A percentile compares a stretch with the other conserved stretches of the same genome.
Evolutionary conservation across 1,284 basidiomycete genomes (phyloP).

Genomic region (Coniophora puteana): DNA sequence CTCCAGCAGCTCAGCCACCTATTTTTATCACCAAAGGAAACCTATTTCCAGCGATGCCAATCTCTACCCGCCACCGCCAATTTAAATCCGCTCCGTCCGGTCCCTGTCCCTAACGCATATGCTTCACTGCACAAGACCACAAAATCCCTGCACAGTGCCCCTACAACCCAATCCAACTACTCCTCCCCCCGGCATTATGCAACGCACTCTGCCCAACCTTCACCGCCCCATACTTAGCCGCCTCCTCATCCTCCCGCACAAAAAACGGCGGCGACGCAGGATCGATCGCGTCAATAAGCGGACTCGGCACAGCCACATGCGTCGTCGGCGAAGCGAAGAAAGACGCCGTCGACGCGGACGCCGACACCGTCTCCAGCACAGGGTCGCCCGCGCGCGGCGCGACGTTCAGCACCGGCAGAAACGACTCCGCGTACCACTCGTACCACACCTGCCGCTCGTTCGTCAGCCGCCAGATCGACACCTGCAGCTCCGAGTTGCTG

Average conservation of each 20-base stretch:
- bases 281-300: constrained; percentile 60
- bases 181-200: constrained; percentile 87
- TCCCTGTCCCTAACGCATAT: neutral
- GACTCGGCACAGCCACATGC: constrained; percentile 51
- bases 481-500: constrained; percentile 86
- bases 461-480: constrained; percentile 93
- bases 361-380: constrained; percentile 11
- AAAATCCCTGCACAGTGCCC: neutral
- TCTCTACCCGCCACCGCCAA: no score
- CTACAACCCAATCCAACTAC: constrained; percentile 88
- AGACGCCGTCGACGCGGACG: constrained; percentile 16
- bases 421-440: constrained; percentile 96
- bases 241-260: no score
- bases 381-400: constrained; percentile 20
- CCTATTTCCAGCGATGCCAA: no score
- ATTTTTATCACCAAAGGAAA: no score
- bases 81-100: no score
- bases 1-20: no score
- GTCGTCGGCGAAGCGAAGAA: constrained; percentile 32
- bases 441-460: constrained; percentile 93
- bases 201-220: constrained; percentile 92
- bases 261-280: constrained; percentile 22
- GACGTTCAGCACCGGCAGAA: constrained; percentile 62
- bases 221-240: no score
- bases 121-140: neutral